These are phyloP conservation scores for Fusarium xylarioides DNA, from an alignment of 2,329 filamentous ascomycete species.

Conservation along the genomic window DNA sequence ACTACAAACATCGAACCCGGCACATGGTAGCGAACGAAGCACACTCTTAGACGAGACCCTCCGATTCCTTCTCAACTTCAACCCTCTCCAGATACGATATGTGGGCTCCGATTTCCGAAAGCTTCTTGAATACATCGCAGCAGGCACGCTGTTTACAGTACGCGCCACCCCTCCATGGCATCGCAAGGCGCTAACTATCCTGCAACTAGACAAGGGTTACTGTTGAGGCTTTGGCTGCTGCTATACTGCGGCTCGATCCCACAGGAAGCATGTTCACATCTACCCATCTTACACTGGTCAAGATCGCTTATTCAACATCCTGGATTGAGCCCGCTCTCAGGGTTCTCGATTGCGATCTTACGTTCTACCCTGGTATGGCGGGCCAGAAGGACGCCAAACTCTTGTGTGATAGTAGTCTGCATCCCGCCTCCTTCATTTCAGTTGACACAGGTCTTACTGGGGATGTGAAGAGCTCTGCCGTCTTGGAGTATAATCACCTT, in stretches of 20 bases:
- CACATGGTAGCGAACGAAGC: conserved; percentile 45
- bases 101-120: conserved; percentile 54
- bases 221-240: conserved; percentile 57
- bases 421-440: conserved; percentile 67
- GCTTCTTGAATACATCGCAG: conserved; percentile 54
- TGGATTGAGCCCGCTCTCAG: conserved; percentile 64
- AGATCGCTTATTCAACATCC: conserved; percentile 66
- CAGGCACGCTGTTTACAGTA: conserved; percentile 55
- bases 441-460: conserved; percentile 65
- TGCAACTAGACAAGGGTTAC: conserved; percentile 57
- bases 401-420: conserved; percentile 57
- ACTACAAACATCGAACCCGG: conserved; percentile 37
- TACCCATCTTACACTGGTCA: conserved; percentile 66
- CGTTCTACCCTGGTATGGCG: conserved; percentile 67
- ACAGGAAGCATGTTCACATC: conserved; percentile 72
- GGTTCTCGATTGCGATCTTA: conserved; percentile 71
- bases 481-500: conserved; percentile 74
- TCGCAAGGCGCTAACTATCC: conserved; percentile 5
- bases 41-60: conserved; percentile 54
- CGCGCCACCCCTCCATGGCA: conserved; percentile 5
- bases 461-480: conserved; percentile 58
- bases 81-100: conserved; percentile 63
- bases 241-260: conserved; percentile 73
- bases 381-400: conserved; percentile 48
- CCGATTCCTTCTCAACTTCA: conserved; percentile 59